These are phyloP conservation scores for Paraconiothyrium brasiliense DNA, from an alignment of 2,329 filamentous ascomycete species.

Conservation along the genomic window DNA sequence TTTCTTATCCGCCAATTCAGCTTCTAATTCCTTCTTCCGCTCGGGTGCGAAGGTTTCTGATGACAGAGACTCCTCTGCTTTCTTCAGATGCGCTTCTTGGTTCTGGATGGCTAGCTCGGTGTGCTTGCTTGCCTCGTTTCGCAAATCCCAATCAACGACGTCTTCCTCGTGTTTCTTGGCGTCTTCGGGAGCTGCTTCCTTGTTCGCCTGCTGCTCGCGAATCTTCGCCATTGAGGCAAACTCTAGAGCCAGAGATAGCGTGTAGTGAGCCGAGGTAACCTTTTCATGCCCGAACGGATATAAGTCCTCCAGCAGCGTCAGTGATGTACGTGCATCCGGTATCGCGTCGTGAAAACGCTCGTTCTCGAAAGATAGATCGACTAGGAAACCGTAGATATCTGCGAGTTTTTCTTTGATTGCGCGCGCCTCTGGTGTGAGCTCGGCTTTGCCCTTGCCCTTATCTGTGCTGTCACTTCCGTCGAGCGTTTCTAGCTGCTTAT, in stretches of 20 bases:
- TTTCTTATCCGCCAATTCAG: slow-evolving; percentile 74
- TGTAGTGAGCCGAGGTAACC: slow-evolving; percentile 94
- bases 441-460: slow-evolving; percentile 59
- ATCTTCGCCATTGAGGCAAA: slow-evolving; percentile 82
- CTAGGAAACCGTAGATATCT: slow-evolving; percentile 92
- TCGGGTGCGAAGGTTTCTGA: slow-evolving; percentile 58
- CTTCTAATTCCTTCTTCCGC: slow-evolving; percentile 69
- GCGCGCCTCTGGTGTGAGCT: slow-evolving; percentile 43
- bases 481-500: slow-evolving; percentile 63
- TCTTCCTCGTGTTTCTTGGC: slow-evolving; percentile 54
- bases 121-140: slow-evolving; percentile 75
- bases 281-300: slow-evolving; percentile 83
- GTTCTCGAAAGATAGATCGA: slow-evolving; percentile 96
- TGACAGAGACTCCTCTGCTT: slow-evolving; percentile 73
- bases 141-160: slow-evolving; percentile 72
- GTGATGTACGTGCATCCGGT: slow-evolving; percentile 78
- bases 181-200: slow-evolving; percentile 47
- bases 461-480: slow-evolving; percentile 44
- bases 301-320: slow-evolving; percentile 80
- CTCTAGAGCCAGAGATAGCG: slow-evolving; percentile 92
- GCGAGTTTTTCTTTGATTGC: slow-evolving; percentile 79
- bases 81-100: slow-evolving; percentile 74
- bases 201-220: slow-evolving; percentile 59
- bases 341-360: slow-evolving; percentile 92
- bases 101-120: slow-evolving; percentile 78